phyloP scores from a whole-genome alignment of 75 land plant genomes.

The Pinus albicaulis region DNA sequence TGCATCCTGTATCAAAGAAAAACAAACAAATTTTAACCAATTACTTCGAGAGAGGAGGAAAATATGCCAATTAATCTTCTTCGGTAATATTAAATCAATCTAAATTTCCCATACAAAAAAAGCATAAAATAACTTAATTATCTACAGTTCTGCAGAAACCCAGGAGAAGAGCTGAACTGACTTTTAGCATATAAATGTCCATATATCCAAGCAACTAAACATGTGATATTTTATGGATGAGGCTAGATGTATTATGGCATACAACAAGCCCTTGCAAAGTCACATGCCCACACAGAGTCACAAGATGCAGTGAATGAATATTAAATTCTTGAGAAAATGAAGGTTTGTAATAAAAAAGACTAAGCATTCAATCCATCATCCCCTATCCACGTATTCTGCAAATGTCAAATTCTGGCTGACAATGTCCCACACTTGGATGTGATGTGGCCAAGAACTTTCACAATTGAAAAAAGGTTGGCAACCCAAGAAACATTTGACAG shows the following conservation, averaged over 20 bases:
- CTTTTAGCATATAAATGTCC: background rate
- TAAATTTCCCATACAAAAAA: constrained; percentile 58
- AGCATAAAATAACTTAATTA: constrained; percentile 8
- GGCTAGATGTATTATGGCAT: background rate
- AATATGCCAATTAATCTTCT: background rate
- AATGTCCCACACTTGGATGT: background rate
- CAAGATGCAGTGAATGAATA: background rate
- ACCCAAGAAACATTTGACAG: background rate
- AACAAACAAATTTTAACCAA: background rate
- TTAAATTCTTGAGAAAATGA: background rate
- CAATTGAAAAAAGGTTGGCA: background rate
- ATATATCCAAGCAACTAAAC: background rate
- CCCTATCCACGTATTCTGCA: background rate
- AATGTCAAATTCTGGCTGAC: background rate
- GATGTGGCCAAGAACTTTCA: background rate
- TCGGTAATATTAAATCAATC: constrained; percentile 31
- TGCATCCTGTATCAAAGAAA: constrained; percentile 68
- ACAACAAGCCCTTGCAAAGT: background rate
- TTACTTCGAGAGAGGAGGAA: background rate
- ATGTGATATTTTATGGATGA: background rate
- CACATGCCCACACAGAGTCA: background rate
- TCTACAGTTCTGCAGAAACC: constrained; percentile 21
- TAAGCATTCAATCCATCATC: background rate
- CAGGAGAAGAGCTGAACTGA: background rate
- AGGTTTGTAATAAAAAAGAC: background rate